These are phyloP conservation scores for Penicillium sp. DNA, from an alignment of 2,329 filamentous ascomycete genomes.

Conservation along the genomic window DNA sequence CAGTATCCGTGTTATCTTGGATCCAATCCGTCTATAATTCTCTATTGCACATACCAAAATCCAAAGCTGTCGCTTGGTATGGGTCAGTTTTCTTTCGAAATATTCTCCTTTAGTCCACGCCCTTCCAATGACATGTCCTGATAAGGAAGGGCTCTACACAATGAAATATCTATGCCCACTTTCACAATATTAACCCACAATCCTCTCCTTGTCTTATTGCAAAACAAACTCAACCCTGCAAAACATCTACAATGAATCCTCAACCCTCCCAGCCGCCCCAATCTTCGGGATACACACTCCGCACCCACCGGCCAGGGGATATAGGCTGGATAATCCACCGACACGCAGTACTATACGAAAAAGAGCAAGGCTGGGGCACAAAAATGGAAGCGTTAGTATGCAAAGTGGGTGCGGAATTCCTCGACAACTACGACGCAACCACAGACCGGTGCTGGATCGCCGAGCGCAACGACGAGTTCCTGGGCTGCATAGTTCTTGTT, in stretches of 20 bases:
- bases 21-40: neutral
- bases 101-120: neutral
- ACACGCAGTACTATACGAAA: conserved; percentile 13
- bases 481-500: conserved; percentile 16
- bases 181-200: neutral
- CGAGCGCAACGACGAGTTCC: conserved; percentile 8
- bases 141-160: too few species aligned
- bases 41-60: neutral
- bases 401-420: conserved; percentile 14
- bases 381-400: conserved; percentile 12
- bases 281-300: conserved; percentile 4
- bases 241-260: neutral
- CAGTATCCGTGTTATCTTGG: neutral
- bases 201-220: neutral
- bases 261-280: neutral
- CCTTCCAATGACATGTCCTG: conserved; percentile 1
- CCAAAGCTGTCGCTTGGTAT: neutral
- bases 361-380: conserved; percentile 13
- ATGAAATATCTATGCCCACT: neutral
- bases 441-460: conserved; percentile 18
- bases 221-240: neutral
- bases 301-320: conserved; percentile 12
- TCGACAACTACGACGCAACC: conserved; percentile 10
- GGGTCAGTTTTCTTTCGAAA: neutral
- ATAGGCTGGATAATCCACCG: conserved; percentile 16